Evolutionary conservation across 768 basidiomycete species (phyloP), one percentile per base, ranked within the genome.

Genomic region (Hygrophoropsis aurantiaca): DNA sequence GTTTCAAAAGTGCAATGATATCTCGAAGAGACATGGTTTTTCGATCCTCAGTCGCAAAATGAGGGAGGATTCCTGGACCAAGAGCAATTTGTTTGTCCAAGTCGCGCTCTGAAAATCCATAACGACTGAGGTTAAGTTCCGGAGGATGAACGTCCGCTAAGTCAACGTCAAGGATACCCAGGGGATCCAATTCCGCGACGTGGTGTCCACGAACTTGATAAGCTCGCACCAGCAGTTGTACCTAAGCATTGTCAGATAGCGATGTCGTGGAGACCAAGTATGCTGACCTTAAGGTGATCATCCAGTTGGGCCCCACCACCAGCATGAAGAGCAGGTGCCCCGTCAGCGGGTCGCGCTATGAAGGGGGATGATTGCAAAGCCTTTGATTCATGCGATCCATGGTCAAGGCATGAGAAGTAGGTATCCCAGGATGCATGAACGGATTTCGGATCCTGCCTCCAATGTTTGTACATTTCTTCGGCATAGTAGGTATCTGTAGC

Each of bases 181-280:
- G 79, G 23, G 93, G 93, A 65, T 97, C 93, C 46, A 97, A 79
- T 50, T 93, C 86, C 25, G 92, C 93, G 49, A 93, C 77, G 59
- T 94, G 90, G 64, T 97, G 93, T 11, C 93, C 93, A 52, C 92
- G 88, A 15, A 97, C 93, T 81, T 97, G 93, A 70, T 93, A 97
- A 5, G 93, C 93, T 46, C 93, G 85, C 50, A 94, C 89, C 42
- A 97, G 85, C 19, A 94, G 78, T 86, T 97, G 93, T 18, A 89
- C 84, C 92, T 95, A 59, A 20, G 52, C 26, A 36, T 35, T 25
- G 13, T 38, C 32, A 51, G n/a, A n/a, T n/a, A n/a, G n/a, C n/a
- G n/a, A n/a, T n/a, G n/a, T n/a, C n/a, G n/a, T n/a, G n/a, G n/a
- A 16, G 2, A n/a, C n/a, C n/a, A n/a, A n/a, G n/a, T n/a, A n/a